Percentiles rank a stretch among this genome's conserved stretches.
Evolutionary conservation across 441 rosid species (phyloP).

Genomic region (Pelargonium citronellum): DNA sequence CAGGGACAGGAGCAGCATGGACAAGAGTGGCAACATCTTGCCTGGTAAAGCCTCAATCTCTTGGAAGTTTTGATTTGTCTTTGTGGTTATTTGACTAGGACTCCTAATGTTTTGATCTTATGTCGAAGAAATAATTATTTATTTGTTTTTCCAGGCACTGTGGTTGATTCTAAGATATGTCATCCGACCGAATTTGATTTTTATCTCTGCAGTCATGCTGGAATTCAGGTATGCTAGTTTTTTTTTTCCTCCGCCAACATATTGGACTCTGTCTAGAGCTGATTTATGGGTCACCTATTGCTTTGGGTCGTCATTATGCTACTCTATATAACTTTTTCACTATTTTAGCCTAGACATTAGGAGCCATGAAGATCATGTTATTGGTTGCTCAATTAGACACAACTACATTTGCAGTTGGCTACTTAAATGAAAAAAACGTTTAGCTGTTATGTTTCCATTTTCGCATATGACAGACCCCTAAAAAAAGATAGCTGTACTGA

Average conservation of each 20-base stretch:
- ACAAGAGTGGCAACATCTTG: conserved; percentile 82
- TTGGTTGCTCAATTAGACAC: too few species aligned
- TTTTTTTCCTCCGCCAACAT: neutral
- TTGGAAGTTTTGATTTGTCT: neutral
- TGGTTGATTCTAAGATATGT: conserved; percentile 84
- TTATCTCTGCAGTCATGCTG: conserved; percentile 96
- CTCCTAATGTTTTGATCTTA: neutral
- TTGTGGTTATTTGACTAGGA: neutral
- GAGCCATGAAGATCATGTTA: too few species aligned
- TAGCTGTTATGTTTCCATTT: too few species aligned
- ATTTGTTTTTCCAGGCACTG: conserved; percentile 55
- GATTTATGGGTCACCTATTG: neutral
- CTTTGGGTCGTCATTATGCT: neutral
- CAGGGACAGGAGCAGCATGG: conserved; percentile 77
- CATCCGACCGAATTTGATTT: conserved; percentile 95
- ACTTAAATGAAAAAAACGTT: too few species aligned
- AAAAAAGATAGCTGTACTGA: too few species aligned
- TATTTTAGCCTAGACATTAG: too few species aligned
- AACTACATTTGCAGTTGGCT: too few species aligned
- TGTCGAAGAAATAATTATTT: neutral
- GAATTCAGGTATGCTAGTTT: conserved; percentile 67
- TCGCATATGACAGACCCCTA: too few species aligned
- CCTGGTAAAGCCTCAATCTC: conserved; percentile 46
- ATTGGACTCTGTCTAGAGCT: neutral
- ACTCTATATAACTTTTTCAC: too few species aligned